These are phyloP conservation scores for Hypsizygus marmoreus DNA, from an alignment of 768 basidiomycete species.

Conservation along the genomic window DNA sequence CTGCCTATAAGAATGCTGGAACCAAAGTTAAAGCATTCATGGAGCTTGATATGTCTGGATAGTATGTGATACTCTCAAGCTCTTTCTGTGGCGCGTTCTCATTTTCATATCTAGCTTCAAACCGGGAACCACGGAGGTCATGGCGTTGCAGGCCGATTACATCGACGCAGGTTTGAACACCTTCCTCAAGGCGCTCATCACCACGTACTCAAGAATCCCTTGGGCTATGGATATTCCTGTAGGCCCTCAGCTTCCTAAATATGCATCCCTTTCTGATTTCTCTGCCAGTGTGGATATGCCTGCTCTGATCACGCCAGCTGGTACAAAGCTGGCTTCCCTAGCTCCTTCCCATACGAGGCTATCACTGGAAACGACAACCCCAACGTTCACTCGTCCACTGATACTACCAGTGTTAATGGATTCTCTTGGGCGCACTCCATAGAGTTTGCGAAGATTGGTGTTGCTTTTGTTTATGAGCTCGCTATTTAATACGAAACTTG, in stretches of 20 bases:
- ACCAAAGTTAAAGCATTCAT: conserved; percentile 41
- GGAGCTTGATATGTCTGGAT: conserved; percentile 50
- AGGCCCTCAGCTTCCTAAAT: too few relatives aligned
- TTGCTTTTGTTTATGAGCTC: conserved; percentile 60
- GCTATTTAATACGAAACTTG: too few relatives aligned
- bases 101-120: conserved; percentile 39
- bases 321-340: conserved; percentile 43
- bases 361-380: conserved; percentile 46
- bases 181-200: conserved; percentile 44
- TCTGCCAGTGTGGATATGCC: conserved; percentile 42
- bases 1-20: conserved; percentile 42
- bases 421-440: conserved; percentile 54
- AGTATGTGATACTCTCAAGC: conserved; percentile 24
- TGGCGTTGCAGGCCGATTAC: conserved; percentile 42
- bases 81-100: neutral
- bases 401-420: conserved; percentile 47
- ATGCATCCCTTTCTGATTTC: too few relatives aligned
- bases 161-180: conserved; percentile 42
- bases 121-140: conserved; percentile 41
- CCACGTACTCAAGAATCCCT: conserved; percentile 36
- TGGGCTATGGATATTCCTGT: conserved; percentile 40
- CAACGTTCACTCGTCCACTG: conserved; percentile 40
- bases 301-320: conserved; percentile 52
- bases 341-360: conserved; percentile 45
- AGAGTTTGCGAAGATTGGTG: conserved; percentile 61